Percentiles rank a stretch among this genome's conserved stretches.
Conservation (phyloP, 1,139 yeast species). For the Suzukiozyma palmioleophila region DNA sequence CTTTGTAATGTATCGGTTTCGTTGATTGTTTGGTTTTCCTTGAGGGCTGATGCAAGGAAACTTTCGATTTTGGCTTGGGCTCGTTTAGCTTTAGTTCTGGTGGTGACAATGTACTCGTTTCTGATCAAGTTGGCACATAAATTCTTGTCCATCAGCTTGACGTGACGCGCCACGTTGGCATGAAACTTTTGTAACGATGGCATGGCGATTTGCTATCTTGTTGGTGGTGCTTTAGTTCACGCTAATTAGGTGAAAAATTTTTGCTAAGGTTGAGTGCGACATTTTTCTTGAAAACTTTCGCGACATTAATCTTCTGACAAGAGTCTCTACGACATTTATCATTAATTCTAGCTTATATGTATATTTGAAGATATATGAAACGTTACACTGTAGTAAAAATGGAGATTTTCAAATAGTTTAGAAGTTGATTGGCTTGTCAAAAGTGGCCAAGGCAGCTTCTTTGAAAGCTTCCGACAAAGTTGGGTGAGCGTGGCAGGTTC, state of each 20-base stretch:
- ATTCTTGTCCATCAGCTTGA: slow-evolving; percentile 45
- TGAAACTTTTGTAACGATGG: slow-evolving; percentile 42
- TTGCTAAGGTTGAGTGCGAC: background rate
- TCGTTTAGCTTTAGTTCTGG: slow-evolving; percentile 43
- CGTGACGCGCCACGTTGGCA: slow-evolving; percentile 42
- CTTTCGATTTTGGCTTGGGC: slow-evolving; percentile 43
- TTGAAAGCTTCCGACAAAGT: slow-evolving; percentile 96
- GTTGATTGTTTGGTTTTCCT: slow-evolving; percentile 14
- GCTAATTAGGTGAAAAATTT: slow-evolving; percentile 1
- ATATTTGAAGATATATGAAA: background rate
- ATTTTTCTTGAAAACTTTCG: background rate
- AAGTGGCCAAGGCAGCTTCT: slow-evolving; percentile 95
- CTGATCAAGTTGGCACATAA: slow-evolving; percentile 43
- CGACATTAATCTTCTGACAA: background rate
- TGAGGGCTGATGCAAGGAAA: slow-evolving; percentile 31
- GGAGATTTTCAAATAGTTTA: slow-evolving; percentile 20
- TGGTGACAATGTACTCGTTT: slow-evolving; percentile 43
- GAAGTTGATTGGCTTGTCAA: slow-evolving; percentile 83
- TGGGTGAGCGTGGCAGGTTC: slow-evolving; percentile 99
- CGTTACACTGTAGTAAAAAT: background rate
- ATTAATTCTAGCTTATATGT: background rate
- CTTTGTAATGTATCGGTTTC: slow-evolving; percentile 10
- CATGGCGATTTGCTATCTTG: slow-evolving; percentile 19
- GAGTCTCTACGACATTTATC: background rate
- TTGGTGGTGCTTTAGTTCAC: background rate